A percentile compares a stretch with the other conserved stretches of the same genome.
Conservation (phyloP, 495 filamentous ascomycete species). For the Elasticomyces elasticus region DNA sequence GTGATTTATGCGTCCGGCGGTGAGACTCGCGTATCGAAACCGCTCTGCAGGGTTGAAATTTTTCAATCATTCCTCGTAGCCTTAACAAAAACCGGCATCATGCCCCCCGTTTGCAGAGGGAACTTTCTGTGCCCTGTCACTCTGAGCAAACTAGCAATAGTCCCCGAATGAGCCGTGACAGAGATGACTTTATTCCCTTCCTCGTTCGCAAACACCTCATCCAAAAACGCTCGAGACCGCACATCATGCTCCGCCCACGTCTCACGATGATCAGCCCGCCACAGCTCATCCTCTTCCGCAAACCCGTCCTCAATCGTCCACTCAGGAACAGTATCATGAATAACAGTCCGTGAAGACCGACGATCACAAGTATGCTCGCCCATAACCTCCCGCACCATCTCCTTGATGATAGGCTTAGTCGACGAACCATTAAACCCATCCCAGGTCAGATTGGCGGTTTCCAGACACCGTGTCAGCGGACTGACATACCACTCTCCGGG, state of each 20-base stretch:
- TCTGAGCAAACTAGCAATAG: conserved; percentile 26
- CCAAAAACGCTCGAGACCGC: conserved; percentile 12
- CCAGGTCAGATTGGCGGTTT: conserved; percentile 29
- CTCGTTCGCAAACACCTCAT: conserved; percentile 14
- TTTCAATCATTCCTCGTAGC: conserved; percentile 25
- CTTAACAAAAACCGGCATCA: conserved; percentile 32
- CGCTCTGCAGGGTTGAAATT: too few relatives aligned
- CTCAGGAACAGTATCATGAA: conserved; percentile 7
- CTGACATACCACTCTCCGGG: conserved; percentile 28
- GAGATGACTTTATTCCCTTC: conserved; percentile 20
- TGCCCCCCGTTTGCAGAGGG: conserved; percentile 26
- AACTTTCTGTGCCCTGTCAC: conserved; percentile 29
- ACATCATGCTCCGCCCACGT: conserved; percentile 14
- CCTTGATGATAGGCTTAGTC: conserved; percentile 26
- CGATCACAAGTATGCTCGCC: conserved; percentile 24
- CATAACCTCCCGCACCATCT: conserved; percentile 27
- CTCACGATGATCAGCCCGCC: conserved; percentile 18
- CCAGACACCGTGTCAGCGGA: conserved; percentile 26
- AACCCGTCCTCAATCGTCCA: conserved; percentile 18
- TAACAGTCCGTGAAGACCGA: conserved; percentile 2
- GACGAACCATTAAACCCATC: conserved; percentile 3
- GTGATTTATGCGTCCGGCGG: conserved; percentile 66
- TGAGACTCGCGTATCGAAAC: conserved; percentile 19
- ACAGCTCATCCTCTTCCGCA: conserved; percentile 21
- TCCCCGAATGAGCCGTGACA: conserved; percentile 31